Evolutionary conservation across 2,329 filamentous ascomycete species (phyloP).

Genomic region (Echinosphaeria canescens): DNA sequence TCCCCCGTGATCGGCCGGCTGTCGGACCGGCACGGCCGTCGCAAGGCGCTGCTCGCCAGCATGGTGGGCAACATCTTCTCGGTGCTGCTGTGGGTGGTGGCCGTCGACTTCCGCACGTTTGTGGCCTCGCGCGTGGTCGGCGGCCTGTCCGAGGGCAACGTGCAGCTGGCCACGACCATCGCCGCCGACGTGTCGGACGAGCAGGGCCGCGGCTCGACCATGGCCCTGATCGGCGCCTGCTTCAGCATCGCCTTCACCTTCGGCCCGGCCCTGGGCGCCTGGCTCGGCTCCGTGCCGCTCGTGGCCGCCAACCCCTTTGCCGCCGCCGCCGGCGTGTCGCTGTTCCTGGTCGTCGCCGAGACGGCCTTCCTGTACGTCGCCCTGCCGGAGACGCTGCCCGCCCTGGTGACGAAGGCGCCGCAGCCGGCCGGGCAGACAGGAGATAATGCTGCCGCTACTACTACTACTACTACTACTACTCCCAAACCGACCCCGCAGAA

Average conservation of each 20-base stretch:
- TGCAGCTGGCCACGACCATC: constrained; percentile 90
- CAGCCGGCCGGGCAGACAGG: too few relatives aligned
- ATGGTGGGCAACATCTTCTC: constrained; percentile 89
- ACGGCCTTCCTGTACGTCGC: constrained; percentile 68
- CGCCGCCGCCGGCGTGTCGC: constrained; percentile 70
- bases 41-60: constrained; percentile 69
- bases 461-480: too few relatives aligned
- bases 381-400: constrained; percentile 72
- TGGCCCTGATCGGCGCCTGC: constrained; percentile 90
- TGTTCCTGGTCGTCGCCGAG: constrained; percentile 69
- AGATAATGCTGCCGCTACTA: too few relatives aligned
- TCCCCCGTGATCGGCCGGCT: constrained; percentile 79
- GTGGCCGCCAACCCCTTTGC: constrained; percentile 86
- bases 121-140: constrained; percentile 83
- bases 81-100: constrained; percentile 83
- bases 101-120: constrained; percentile 89
- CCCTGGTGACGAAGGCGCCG: constrained; percentile 15
- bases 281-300: constrained; percentile 52
- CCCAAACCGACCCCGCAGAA: constrained; percentile 2
- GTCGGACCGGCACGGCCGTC: constrained; percentile 73
- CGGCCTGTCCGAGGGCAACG: constrained; percentile 87
- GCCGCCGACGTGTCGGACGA: constrained; percentile 90
- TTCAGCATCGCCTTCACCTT: constrained; percentile 97
- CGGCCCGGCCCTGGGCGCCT: constrained; percentile 79
- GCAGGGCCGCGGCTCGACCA: constrained; percentile 64